phyloP scores from a whole-genome alignment of 257 asterid species.

The Nicotiana knightiana region DNA sequence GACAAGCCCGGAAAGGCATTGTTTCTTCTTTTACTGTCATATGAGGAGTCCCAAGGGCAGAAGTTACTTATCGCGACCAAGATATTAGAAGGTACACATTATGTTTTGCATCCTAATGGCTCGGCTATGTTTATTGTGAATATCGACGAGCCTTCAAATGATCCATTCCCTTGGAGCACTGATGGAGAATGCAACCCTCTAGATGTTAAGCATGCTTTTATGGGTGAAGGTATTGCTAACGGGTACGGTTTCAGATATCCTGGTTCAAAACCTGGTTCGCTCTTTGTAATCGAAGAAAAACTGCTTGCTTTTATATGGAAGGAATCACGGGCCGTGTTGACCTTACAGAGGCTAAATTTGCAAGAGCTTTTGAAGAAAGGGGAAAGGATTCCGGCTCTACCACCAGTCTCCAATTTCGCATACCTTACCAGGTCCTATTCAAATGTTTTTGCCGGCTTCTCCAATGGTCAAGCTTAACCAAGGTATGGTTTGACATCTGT shows the following conservation, averaged over 20 bases:
- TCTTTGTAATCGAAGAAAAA: constrained; percentile 59
- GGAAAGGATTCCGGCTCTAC: constrained; percentile 61
- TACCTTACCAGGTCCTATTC: constrained; percentile 77
- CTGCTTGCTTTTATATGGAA: constrained; percentile 74
- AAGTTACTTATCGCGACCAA: constrained; percentile 63
- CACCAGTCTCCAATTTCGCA: constrained; percentile 76
- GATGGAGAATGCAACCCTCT: constrained; percentile 42
- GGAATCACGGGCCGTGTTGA: constrained; percentile 70
- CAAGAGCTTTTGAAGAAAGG: constrained; percentile 68
- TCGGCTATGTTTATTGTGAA: constrained; percentile 85
- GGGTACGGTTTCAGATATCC: constrained; percentile 94
- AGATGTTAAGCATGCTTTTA: constrained; percentile 49
- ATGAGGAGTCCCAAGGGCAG: constrained; percentile 67
- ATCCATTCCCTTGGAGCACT: constrained; percentile 65
- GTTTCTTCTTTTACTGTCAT: constrained; percentile 67
- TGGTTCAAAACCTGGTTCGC: constrained; percentile 87
- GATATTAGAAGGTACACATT: constrained; percentile 81
- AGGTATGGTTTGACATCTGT: constrained; percentile 30
- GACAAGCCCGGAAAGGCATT: constrained; percentile 82
- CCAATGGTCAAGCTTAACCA: constrained; percentile 47
- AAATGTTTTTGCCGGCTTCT: constrained; percentile 70
- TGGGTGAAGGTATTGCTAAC: constrained; percentile 81
- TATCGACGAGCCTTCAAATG: constrained; percentile 45
- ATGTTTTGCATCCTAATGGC: constrained; percentile 86
- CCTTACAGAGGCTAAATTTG: constrained; percentile 70